A percentile compares a stretch with the other conserved stretches of the same genome.
phyloP scores from a whole-genome alignment of 768 basidiomycete species.

The Amanita inopinata region DNA sequence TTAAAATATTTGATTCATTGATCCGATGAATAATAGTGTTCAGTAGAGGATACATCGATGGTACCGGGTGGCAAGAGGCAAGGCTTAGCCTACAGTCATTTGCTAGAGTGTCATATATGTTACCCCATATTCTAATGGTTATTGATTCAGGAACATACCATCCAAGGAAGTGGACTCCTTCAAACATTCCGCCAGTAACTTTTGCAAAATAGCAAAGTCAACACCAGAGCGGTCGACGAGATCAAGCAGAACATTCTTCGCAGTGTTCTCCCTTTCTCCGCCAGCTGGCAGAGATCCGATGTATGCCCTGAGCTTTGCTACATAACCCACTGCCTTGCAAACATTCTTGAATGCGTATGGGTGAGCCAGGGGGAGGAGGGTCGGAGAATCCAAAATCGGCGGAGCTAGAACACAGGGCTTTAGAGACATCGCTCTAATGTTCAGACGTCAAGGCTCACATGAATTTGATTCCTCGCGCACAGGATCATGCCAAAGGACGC shows the following conservation, averaged over 20 bases:
- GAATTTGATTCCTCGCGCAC: constrained; percentile 5
- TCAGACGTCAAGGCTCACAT: constrained; percentile 5
- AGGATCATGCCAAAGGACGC: constrained; percentile 28
- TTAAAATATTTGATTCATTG: constrained; percentile 37
- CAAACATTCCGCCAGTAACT: constrained; percentile 31
- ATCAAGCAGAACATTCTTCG: constrained; percentile 54
- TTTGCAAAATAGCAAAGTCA: constrained; percentile 42
- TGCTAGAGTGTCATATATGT: constrained; percentile 22
- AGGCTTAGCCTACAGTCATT: constrained; percentile 43
- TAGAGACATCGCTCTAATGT: background rate
- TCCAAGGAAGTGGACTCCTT: constrained; percentile 24
- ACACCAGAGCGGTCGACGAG: constrained; percentile 56
- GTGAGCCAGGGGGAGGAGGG: constrained; percentile 52
- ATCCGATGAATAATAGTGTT: constrained; percentile 37
- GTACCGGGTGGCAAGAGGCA: constrained; percentile 49
- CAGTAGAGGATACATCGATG: constrained; percentile 32
- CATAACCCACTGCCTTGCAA: constrained; percentile 37
- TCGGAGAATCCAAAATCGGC: constrained; percentile 16
- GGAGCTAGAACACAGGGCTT: background rate
- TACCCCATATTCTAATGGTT: background rate
- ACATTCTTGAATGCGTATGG: constrained; percentile 50
- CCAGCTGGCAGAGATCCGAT: constrained; percentile 44
- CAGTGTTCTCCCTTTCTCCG: constrained; percentile 54
- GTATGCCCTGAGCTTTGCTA: constrained; percentile 48
- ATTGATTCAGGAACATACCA: constrained; percentile 20